Evolutionary conservation across 371 early-diverging fungal species (phyloP), one percentile per base, ranked within the genome.

Genomic region (Haplosporangium sp.): DNA sequence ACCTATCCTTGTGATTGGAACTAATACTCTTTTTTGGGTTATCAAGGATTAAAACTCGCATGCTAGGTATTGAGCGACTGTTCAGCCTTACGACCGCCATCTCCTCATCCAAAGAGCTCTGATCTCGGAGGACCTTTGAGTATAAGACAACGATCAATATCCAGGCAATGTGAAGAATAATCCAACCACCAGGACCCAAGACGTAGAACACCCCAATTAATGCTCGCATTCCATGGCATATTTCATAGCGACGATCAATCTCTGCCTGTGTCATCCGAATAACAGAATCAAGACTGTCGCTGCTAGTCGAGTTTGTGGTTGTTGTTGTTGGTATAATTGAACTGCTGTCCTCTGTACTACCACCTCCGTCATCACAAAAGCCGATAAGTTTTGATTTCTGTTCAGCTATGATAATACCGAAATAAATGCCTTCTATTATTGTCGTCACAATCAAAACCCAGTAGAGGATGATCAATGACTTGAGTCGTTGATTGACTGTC

Each of bases 131-230:
- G 0, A 75, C 81, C 39, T 79, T 79, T 7, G 75, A 74, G n/a
- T 74, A 74, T 58, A 74, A 52, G 4, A 62, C 81, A 5, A 74
- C 69, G 13, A 71, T 45, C 53, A 79, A 10, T 52, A 79, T 74
- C 81, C 81, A 79, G 37, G 47, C 45, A 34, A 63, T 65, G 8
- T 79, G 81, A n/a, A 79, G 66, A 1, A 71, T 19, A 40, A 79
- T 48, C 81, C 81, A 79, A 6, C 75, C 81, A 9, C 75, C 71
- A 42, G 81, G 81, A 2, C 74, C 75, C 4, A 74, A 4, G 58
- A 69, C 65, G 17, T 79, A 79, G 15, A 79, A 59, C 7, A 44
- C 65, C 0, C 74, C 72, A 45, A 79, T 37, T 37, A 79, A 10
- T 1, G 65, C 60, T 2, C 60, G 47, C 1, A 48, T 42, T 11